Evolutionary conservation across 768 basidiomycete species (phyloP).

Genomic region (Thelephora ganbajun): DNA sequence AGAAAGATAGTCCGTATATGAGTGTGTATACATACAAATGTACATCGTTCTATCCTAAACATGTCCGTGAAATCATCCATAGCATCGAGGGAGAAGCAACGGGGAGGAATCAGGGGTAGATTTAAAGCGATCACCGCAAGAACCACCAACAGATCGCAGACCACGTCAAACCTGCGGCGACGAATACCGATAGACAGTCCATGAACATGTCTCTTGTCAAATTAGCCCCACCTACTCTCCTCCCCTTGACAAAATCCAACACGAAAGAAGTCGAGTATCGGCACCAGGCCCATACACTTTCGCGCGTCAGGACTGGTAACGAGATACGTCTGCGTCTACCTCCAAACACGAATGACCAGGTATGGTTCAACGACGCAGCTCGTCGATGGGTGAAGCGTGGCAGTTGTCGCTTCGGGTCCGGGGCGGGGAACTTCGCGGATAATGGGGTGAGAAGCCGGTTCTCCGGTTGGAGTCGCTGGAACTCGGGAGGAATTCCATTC

Average conservation of each 20-base stretch:
- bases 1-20: too few species aligned
- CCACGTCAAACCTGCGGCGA: background rate
- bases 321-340: conserved; percentile 43
- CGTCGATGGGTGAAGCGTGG: background rate
- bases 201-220: background rate
- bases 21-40: too few species aligned
- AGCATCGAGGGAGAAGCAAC: too few species aligned
- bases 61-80: too few species aligned
- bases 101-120: too few species aligned
- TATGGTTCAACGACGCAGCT: conserved; percentile 21
- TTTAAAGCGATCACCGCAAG: background rate
- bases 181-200: background rate
- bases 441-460: background rate
- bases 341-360: conserved; percentile 40
- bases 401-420: background rate
- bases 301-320: conserved; percentile 10
- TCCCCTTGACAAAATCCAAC: background rate
- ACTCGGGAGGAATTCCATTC: conserved; percentile 9
- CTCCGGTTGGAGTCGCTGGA: conserved; percentile 11
- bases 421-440: background rate
- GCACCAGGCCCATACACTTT: background rate
- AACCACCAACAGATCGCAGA: background rate
- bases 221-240: background rate
- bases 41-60: too few species aligned
- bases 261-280: background rate